phyloP scores from a whole-genome alignment of 176 grass and related monocot genomes.

The Canna indica region DNA sequence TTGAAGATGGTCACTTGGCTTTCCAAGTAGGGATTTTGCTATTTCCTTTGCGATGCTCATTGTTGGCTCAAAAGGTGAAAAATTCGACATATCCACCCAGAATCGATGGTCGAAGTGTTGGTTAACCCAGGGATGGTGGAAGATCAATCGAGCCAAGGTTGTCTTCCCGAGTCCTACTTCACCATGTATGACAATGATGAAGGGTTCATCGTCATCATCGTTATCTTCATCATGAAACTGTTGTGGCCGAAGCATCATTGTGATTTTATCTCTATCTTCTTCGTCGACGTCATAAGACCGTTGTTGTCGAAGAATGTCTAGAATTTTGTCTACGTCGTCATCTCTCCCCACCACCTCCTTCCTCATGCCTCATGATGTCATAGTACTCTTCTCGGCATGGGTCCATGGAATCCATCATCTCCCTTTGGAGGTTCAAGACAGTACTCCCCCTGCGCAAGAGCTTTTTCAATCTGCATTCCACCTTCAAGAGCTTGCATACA shows the following conservation, averaged over 20 bases:
- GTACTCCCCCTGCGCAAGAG: background rate
- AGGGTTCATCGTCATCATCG: background rate
- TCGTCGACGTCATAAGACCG: too few species aligned
- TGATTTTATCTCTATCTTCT: too few species aligned
- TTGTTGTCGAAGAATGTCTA: background rate
- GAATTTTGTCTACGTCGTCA: background rate
- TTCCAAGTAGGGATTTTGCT: background rate
- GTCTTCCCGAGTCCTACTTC: background rate
- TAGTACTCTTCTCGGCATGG: background rate
- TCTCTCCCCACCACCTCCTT: background rate
- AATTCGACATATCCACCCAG: background rate
- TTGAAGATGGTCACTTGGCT: background rate
- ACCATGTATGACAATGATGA: background rate
- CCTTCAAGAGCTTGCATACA: background rate
- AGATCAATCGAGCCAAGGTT: background rate
- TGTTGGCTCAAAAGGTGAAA: background rate
- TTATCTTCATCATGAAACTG: too few species aligned
- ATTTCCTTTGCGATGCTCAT: background rate
- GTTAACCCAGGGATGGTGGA: background rate
- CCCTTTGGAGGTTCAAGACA: background rate
- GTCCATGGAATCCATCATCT: constrained; percentile 1
- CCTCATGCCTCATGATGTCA: background rate
- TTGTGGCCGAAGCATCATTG: too few species aligned
- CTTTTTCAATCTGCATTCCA: background rate
- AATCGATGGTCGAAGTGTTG: background rate